Evolutionary conservation across 805 yeast genomes (phyloP).

Genomic region (Cyberlindnera bimundalis): DNA sequence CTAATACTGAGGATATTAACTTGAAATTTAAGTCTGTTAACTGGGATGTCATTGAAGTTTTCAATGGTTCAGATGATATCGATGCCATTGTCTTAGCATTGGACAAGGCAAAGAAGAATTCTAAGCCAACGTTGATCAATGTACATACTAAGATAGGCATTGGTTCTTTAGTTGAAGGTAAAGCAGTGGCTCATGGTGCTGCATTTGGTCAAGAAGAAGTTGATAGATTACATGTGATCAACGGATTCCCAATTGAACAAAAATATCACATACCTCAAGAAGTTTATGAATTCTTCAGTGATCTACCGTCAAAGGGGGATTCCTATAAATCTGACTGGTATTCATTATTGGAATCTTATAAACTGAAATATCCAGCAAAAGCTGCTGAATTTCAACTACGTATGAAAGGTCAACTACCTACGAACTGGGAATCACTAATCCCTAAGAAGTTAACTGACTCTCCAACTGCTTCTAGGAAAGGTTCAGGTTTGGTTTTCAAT

Average conservation of each 20-base stretch:
- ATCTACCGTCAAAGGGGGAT: slow-evolving; percentile 59
- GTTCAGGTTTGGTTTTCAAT: slow-evolving; percentile 71
- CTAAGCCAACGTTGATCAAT: slow-evolving; percentile 88
- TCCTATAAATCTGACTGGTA: slow-evolving; percentile 71
- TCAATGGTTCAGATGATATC: slow-evolving; percentile 76
- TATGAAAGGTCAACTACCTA: slow-evolving; percentile 73
- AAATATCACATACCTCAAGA: slow-evolving; percentile 76
- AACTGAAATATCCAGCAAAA: slow-evolving; percentile 64
- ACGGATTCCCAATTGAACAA: slow-evolving; percentile 85
- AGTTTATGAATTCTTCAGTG: slow-evolving; percentile 64
- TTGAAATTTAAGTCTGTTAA: slow-evolving; percentile 86
- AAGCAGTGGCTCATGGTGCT: slow-evolving; percentile 93
- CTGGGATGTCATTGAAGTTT: slow-evolving; percentile 79
- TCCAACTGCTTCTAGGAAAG: slow-evolving; percentile 90
- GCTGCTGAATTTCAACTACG: slow-evolving; percentile 81
- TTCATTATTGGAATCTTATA: slow-evolving; percentile 53
- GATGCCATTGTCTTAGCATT: slow-evolving; percentile 69
- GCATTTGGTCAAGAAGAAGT: slow-evolving; percentile 93
- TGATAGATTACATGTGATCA: slow-evolving; percentile 72
- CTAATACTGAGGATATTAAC: slow-evolving; percentile 90
- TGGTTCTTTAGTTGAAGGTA: slow-evolving; percentile 82
- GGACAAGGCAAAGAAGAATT: slow-evolving; percentile 71
- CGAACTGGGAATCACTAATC: slow-evolving; percentile 68
- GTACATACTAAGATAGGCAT: slow-evolving; percentile 88
- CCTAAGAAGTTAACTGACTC: slow-evolving; percentile 71